Base-by-base conservation (phyloP, 441 rosid species). In the Dalechampia spathulata region DNA sequence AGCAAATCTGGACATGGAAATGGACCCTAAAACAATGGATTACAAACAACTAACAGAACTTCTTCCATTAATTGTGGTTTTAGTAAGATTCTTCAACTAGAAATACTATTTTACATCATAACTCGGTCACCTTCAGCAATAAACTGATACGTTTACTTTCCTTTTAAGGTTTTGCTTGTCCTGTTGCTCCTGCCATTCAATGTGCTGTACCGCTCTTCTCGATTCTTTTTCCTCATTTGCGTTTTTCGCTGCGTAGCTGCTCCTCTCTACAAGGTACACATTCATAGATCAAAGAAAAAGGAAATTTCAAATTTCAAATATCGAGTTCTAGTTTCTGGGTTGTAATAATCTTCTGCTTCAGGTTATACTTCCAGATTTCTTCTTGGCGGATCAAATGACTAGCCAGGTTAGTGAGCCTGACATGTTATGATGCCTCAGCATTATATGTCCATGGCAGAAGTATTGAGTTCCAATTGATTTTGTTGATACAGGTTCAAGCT, bases 291-390 rank as follows among this genome's bases (percentile, higher is more conserved):
- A n/a, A n/a, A n/a, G n/a, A n/a, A n/a, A n/a, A n/a, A n/a, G n/a
- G n/a, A n/a, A n/a, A n/a, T n/a, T n/a, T n/a, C n/a, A 12, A 41
- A 7, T 0, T 11, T n/a, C n/a, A n/a, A n/a, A n/a, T n/a, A n/a
- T n/a, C n/a, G n/a, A n/a, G n/a, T n/a, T n/a, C n/a, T n/a, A n/a
- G n/a, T n/a, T 34, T 12, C 34, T 41, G 44, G 34, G 2, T 36
- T 22, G 12, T 5, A 54, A 25, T 38, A 38, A 13, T 48, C 14
- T 41, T 3, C 20, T 56, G 57, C 7, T 58, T 8, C 76, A 84
- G 95, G 94, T 86, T 30, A 78, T 76, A n/a, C 83, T 83, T 38
- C 92, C 84, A 0, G 89, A 86, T 70, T 86, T 86, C 74, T 81
- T 86, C 80, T 72, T 83, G 70, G 97, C 84, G 17, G 95, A 86